Conservation (phyloP, 768 basidiomycete genomes). For the Calocera viscosa region DNA sequence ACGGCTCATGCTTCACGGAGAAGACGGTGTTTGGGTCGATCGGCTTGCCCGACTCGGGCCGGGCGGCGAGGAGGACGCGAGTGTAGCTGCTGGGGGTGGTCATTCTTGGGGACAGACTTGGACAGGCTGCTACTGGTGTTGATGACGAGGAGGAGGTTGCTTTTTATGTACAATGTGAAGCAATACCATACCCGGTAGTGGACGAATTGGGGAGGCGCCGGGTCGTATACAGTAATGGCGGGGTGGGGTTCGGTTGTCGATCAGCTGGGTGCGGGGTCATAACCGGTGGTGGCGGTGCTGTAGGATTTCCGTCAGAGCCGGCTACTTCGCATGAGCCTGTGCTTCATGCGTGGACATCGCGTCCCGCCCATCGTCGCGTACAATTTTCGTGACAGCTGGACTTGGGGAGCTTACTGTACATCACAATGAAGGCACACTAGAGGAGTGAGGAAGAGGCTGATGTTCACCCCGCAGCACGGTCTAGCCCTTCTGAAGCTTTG, state of each 20-base stretch:
- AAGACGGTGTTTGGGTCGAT: neutral
- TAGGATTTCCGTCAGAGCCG: neutral
- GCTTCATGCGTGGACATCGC: no score
- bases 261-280: no score
- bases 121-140: neutral
- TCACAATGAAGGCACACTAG: no score
- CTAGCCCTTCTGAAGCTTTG: no score
- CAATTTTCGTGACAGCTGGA: no score
- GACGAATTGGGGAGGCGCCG: neutral
- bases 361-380: no score
- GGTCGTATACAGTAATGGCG: neutral
- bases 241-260: no score
- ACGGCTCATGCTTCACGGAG: slow-evolving; percentile 12
- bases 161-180: neutral
- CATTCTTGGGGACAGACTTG: neutral
- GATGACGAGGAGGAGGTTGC: neutral
- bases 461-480: no score
- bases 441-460: no score
- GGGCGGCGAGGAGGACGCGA: neutral
- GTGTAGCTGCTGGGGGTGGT: neutral
- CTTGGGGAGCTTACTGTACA: no score
- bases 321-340: no score
- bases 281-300: neutral
- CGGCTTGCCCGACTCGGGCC: neutral
- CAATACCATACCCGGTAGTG: neutral